phyloP scores from a whole-genome alignment of 2,329 filamentous ascomycete species.

The Ceratocystis ficicola region DNA sequence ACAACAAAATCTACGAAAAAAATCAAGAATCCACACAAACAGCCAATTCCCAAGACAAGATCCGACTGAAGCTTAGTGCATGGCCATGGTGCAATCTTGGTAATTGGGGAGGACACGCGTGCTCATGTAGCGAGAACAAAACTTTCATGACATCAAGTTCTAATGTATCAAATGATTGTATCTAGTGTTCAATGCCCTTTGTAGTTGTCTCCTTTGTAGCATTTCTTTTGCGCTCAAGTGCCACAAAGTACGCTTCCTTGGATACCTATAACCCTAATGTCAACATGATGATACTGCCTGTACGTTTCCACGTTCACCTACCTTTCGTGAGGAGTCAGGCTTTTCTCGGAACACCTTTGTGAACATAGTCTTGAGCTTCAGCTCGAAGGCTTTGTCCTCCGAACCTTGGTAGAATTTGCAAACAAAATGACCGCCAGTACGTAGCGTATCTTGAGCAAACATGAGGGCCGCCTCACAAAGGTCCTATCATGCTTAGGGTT shows the following conservation, averaged over 20 bases:
- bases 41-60: conserved; percentile 15
- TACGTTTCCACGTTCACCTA: conserved; percentile 33
- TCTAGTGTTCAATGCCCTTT: background rate
- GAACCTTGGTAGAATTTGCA: conserved; percentile 95
- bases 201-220: conserved; percentile 14
- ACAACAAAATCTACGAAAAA: conserved; percentile 20
- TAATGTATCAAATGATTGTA: background rate
- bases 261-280: conserved; percentile 47
- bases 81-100: background rate
- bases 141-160: background rate
- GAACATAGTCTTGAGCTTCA: conserved; percentile 63
- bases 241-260: conserved; percentile 78
- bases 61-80: conserved; percentile 2
- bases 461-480: conserved; percentile 69
- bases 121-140: background rate
- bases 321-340: conserved; percentile 77
- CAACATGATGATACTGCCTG: background rate
- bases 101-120: background rate
- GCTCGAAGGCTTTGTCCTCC: conserved; percentile 73
- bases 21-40: conserved; percentile 22
- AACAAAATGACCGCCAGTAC: conserved; percentile 73
- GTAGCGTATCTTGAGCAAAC: conserved; percentile 77
- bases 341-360: conserved; percentile 73
- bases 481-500: conserved; percentile 45
- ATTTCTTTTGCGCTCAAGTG: conserved; percentile 50